Percentiles rank a stretch among this genome's conserved stretches.
Conservation (phyloP, 2,329 filamentous ascomycete genomes). For the Epichloe typhina region DNA sequence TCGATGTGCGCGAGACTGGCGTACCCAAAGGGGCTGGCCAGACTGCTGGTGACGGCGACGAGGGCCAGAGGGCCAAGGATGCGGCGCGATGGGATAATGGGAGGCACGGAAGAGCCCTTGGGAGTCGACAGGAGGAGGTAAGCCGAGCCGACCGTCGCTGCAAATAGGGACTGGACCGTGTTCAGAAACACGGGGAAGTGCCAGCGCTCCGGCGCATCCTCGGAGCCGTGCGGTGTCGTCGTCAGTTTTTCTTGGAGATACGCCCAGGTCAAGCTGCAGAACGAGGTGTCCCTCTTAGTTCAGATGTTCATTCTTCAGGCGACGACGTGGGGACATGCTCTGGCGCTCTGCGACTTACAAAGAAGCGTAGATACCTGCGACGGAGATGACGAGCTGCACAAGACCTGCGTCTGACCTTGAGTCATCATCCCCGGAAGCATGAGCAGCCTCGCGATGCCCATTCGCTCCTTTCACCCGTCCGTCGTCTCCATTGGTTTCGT, state of each 20-base stretch:
- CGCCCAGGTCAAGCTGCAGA: constrained; percentile 73
- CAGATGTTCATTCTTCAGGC: not conserved
- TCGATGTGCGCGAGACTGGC: constrained; percentile 86
- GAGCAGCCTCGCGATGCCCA: not conserved
- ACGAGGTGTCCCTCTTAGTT: not conserved
- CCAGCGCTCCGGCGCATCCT: constrained; percentile 59
- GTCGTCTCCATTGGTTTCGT: constrained; percentile 19
- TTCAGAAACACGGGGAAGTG: constrained; percentile 92
- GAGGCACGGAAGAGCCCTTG: constrained; percentile 27
- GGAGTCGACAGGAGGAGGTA: constrained; percentile 62
- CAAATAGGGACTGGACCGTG: constrained; percentile 86
- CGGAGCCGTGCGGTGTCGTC: constrained; percentile 69
- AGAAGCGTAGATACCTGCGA: constrained; percentile 91
- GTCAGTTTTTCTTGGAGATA: constrained; percentile 96
- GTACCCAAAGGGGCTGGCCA: constrained; percentile 93
- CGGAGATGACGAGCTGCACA: constrained; percentile 68
- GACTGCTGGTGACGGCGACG: constrained; percentile 74
- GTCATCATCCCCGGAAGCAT: not conserved
- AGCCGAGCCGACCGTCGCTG: constrained; percentile 64
- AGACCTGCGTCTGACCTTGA: constrained; percentile 44
- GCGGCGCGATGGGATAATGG: constrained; percentile 62
- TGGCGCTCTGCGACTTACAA: constrained; percentile 49
- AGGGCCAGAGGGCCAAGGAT: constrained; percentile 72
- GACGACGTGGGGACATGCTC: not conserved
- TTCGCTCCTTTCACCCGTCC: constrained; percentile 1